phyloP scores from a whole-genome alignment of 2,329 filamentous ascomycete species.

The Phyllosticta paracitricarpa region DNA sequence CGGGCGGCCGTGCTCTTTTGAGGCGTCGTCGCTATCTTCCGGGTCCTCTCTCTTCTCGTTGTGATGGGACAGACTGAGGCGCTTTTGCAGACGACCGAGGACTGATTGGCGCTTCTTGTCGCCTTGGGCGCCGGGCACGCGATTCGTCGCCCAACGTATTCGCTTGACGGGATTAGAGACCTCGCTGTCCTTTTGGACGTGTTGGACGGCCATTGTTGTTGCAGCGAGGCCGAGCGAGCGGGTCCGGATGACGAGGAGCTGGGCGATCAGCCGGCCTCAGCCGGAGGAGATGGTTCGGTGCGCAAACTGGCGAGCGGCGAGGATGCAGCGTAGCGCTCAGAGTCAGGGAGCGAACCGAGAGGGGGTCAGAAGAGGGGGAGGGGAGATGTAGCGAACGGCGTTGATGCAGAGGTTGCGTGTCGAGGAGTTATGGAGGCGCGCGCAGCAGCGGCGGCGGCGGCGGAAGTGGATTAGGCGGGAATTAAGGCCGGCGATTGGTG shows the following conservation, averaged over 20 bases:
- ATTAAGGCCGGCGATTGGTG: constrained; percentile 12
- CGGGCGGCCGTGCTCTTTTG: constrained; percentile 11
- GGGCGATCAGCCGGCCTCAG: constrained; percentile 24
- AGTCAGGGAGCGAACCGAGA: constrained; percentile 2
- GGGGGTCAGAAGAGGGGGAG: constrained; percentile 1
- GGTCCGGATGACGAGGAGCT: constrained; percentile 12
- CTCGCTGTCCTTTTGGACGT: constrained; percentile 35
- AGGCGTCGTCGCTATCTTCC: constrained; percentile 29
- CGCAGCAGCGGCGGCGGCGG: background rate
- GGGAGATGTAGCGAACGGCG: constrained; percentile 3
- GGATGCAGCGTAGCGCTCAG: background rate
- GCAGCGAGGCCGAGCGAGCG: constrained; percentile 10
- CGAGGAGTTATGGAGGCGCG: constrained; percentile 1
- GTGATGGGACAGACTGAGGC: constrained; percentile 38
- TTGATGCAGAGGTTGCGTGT: background rate
- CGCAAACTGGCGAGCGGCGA: background rate
- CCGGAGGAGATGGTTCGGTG: constrained; percentile 21
- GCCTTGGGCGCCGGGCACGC: constrained; percentile 65
- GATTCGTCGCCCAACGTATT: constrained; percentile 93
- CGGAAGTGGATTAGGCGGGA: constrained; percentile 15
- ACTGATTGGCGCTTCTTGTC: constrained; percentile 73
- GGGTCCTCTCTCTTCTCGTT: constrained; percentile 52
- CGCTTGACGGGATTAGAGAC: constrained; percentile 59
- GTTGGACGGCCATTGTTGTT: constrained; percentile 21
- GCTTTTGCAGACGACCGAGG: constrained; percentile 58